Evolutionary conservation across 1,284 basidiomycete species (phyloP).

Genomic region (Austroboletus rostrupii): DNA sequence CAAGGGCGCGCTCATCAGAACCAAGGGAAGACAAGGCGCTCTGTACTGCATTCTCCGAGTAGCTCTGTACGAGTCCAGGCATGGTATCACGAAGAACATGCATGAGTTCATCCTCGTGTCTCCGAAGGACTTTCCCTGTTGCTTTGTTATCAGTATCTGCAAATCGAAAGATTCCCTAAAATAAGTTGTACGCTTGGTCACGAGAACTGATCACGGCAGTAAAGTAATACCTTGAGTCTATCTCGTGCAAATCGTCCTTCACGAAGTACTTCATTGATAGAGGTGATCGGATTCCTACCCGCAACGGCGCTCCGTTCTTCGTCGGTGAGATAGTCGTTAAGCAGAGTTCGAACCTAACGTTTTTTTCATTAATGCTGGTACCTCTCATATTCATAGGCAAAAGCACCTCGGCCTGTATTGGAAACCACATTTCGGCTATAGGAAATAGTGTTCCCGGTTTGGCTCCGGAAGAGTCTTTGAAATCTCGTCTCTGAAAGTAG

Average conservation of each 20-base stretch:
- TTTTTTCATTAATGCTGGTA: slow-evolving; percentile 7
- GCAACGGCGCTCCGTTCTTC: slow-evolving; percentile 77
- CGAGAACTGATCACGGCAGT: background rate
- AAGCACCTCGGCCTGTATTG: slow-evolving; percentile 84
- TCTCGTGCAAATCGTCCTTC: slow-evolving; percentile 78
- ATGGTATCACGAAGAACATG: slow-evolving; percentile 86
- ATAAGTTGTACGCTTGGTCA: slow-evolving; percentile 5
- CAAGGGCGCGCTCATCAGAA: slow-evolving; percentile 68
- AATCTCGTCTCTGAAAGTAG: slow-evolving; percentile 69
- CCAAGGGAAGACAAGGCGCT: slow-evolving; percentile 56
- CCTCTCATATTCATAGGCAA: background rate
- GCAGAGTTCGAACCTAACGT: slow-evolving; percentile 73
- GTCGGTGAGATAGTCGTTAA: slow-evolving; percentile 89
- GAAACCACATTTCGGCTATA: slow-evolving; percentile 86
- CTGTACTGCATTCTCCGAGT: slow-evolving; percentile 59
- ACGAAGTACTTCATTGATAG: slow-evolving; percentile 93
- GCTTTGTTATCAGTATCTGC: slow-evolving; percentile 80
- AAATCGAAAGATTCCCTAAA: slow-evolving; percentile 84
- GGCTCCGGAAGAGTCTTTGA: slow-evolving; percentile 77
- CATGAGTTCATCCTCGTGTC: slow-evolving; percentile 84
- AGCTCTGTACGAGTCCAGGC: slow-evolving; percentile 84
- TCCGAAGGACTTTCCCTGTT: slow-evolving; percentile 64
- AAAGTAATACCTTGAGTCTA: slow-evolving; percentile 61
- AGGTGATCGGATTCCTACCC: slow-evolving; percentile 82
- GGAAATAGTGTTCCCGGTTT: slow-evolving; percentile 75